Percentiles rank a stretch among this genome's conserved stretches.
Conservation (phyloP, 345 rosid genomes). For the Salix koriyanagi region DNA sequence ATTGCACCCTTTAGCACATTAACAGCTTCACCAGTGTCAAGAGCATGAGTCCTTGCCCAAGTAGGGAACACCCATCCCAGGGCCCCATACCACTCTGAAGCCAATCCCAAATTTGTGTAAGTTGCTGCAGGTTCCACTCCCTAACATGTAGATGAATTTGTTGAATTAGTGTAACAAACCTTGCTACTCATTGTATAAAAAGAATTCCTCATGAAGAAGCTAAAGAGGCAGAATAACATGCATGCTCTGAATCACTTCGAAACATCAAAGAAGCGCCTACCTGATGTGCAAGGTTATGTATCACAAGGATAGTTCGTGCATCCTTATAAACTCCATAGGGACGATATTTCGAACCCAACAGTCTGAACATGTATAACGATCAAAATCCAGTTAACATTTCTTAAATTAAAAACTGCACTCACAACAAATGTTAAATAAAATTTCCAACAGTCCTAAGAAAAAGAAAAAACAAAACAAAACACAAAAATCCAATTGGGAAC, state of each 20-base stretch:
- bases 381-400: background rate
- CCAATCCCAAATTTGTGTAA: constrained; percentile 67
- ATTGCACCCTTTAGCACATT: constrained; percentile 94
- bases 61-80: constrained; percentile 93
- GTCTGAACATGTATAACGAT: constrained; percentile 38
- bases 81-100: constrained; percentile 87
- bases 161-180: constrained; percentile 2
- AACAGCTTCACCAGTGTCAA: constrained; percentile 97
- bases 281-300: constrained; percentile 97
- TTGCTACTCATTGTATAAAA: background rate
- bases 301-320: constrained; percentile 72
- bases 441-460: background rate
- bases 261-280: constrained; percentile 28
- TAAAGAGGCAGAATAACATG: background rate
- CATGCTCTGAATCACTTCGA: background rate
- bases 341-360: constrained; percentile 84
- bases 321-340: constrained; percentile 84
- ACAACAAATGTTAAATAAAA: background rate
- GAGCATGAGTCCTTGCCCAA: constrained; percentile 98
- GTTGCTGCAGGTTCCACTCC: constrained; percentile 92
- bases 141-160: constrained; percentile 28
- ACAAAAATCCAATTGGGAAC: background rate
- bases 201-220: background rate
- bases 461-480: background rate
- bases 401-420: background rate